A percentile compares a stretch with the other conserved stretches of the same genome.
Conservation (phyloP, 106 monocot genomes). For the Phalaenopsis equestris region DNA sequence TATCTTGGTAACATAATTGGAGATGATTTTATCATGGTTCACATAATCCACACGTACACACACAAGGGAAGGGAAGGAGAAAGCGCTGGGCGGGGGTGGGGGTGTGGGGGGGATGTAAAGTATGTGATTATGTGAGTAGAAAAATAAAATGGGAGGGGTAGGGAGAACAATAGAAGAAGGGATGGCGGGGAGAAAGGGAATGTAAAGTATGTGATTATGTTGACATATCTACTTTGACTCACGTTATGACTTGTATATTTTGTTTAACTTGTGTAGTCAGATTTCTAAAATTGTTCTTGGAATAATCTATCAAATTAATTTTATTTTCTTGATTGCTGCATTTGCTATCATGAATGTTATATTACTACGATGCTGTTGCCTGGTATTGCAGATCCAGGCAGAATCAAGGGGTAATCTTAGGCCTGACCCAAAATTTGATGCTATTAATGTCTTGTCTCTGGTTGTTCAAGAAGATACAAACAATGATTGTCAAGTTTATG, state of each 20-base stretch:
- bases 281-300: not conserved
- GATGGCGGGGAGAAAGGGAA: not conserved
- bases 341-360: too few species aligned
- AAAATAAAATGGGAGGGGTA: too few species aligned
- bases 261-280: not conserved
- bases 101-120: too few species aligned
- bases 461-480: conserved; percentile 67
- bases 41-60: not conserved
- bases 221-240: too few species aligned
- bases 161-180: not conserved
- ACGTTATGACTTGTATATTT: not conserved
- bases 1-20: not conserved
- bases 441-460: conserved; percentile 69
- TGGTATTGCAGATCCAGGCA: conserved; percentile 51
- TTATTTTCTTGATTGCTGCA: not conserved
- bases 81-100: not conserved
- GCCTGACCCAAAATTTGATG: conserved; percentile 87
- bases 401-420: conserved; percentile 75
- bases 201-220: too few species aligned
- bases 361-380: not conserved
- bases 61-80: not conserved
- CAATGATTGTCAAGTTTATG: conserved; percentile 32
- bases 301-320: not conserved
- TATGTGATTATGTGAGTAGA: too few species aligned
- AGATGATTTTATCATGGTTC: not conserved